phyloP scores from a whole-genome alignment of 1,284 basidiomycete genomes.

The Hortiboletus rubellus region DNA sequence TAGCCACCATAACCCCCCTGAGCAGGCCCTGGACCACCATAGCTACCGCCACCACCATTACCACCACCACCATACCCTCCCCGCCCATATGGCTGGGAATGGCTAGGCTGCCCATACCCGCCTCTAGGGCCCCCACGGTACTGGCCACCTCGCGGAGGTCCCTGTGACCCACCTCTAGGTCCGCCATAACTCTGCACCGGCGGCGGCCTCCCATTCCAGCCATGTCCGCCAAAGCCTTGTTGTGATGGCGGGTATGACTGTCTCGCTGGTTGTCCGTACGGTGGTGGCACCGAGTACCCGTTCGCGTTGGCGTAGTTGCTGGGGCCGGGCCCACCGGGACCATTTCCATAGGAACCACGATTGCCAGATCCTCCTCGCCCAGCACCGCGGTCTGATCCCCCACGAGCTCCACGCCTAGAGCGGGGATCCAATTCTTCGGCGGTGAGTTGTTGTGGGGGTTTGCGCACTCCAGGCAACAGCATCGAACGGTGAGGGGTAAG shows the following conservation, averaged over 20 bases:
- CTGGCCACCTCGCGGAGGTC: conserved; percentile 27
- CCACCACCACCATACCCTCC: conserved; percentile 27
- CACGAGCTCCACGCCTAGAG: conserved; percentile 43
- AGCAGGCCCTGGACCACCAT: conserved; percentile 14
- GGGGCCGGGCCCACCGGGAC: conserved; percentile 19
- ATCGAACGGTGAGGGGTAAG: conserved; percentile 82
- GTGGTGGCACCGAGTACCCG: conserved; percentile 14
- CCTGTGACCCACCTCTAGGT: conserved; percentile 22
- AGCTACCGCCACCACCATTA: conserved; percentile 15
- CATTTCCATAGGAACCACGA: conserved; percentile 36
- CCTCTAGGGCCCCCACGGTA: conserved; percentile 29
- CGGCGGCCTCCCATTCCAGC: conserved; percentile 34
- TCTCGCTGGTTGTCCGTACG: conserved; percentile 26
- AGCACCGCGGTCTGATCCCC: conserved; percentile 42
- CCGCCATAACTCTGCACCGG: conserved; percentile 30
- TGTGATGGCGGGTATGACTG: conserved; percentile 21
- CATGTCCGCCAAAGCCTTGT: conserved; percentile 36
- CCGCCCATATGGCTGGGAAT: conserved; percentile 28
- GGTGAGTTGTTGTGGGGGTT: conserved; percentile 63
- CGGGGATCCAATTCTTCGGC: conserved; percentile 70
- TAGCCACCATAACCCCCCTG: conserved; percentile 32
- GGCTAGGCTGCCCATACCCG: conserved; percentile 27
- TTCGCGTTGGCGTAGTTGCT: conserved; percentile 24
- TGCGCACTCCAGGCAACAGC: conserved; percentile 75
- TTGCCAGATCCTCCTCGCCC: conserved; percentile 37